Conservation (phyloP, 306 rosid species). For the Casuarina glauca region DNA sequence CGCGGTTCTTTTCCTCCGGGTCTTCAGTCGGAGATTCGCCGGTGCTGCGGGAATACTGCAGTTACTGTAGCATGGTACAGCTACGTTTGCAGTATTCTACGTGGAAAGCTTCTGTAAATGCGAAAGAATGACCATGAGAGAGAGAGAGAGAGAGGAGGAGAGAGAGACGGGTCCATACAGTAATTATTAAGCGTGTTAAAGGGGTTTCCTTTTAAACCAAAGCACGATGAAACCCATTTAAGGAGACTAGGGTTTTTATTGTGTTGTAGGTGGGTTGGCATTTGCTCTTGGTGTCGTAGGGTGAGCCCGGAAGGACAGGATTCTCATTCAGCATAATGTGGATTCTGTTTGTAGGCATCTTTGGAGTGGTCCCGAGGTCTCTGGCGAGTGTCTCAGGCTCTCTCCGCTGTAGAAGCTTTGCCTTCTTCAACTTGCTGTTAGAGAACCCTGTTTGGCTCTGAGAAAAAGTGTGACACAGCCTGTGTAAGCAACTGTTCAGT, state of each 20-base stretch:
- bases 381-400: neutral
- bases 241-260: conserved; percentile 35
- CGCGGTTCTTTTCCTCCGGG: too few species aligned
- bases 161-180: neutral
- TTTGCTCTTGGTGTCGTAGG: conserved; percentile 28
- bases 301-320: conserved; percentile 38
- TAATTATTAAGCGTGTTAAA: neutral
- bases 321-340: conserved; percentile 26
- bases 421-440: conserved; percentile 19
- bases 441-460: conserved; percentile 19
- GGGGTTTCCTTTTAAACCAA: neutral
- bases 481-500: neutral
- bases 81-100: too few species aligned
- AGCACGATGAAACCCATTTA: conserved; percentile 14
- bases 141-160: neutral
- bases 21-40: too few species aligned
- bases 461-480: conserved; percentile 21
- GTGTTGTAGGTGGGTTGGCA: conserved; percentile 11
- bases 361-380: conserved; percentile 46
- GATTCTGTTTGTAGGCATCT: conserved; percentile 13
- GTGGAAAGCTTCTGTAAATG: too few species aligned
- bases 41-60: too few species aligned
- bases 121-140: neutral
- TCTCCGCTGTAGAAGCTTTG: conserved; percentile 21
- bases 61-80: too few species aligned